Percentiles rank a stretch among this genome's conserved stretches.
phyloP scores from a whole-genome alignment of 2,329 filamentous ascomycete species.

The Plenodomus lindquistii region DNA sequence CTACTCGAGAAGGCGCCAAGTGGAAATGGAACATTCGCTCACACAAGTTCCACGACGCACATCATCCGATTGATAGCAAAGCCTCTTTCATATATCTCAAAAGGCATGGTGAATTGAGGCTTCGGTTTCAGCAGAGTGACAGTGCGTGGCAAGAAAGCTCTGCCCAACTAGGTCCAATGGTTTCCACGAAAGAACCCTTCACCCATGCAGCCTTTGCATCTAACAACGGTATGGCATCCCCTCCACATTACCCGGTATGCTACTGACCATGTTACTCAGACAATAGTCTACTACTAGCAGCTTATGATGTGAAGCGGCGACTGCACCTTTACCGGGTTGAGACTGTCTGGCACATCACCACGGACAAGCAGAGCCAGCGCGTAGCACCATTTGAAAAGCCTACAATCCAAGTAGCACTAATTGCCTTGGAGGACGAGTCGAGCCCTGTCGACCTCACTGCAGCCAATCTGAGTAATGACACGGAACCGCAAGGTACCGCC shows the following conservation, averaged over 20 bases:
- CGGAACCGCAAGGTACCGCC: conserved; percentile 28
- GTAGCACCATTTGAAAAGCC: conserved; percentile 46
- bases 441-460: conserved; percentile 30
- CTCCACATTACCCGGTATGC: background rate
- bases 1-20: conserved; percentile 46
- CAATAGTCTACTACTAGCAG: conserved; percentile 63
- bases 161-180: conserved; percentile 74
- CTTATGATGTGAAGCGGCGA: conserved; percentile 71
- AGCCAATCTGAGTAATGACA: conserved; percentile 26
- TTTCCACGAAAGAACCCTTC: conserved; percentile 59
- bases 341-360: conserved; percentile 71
- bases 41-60: conserved; percentile 69
- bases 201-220: conserved; percentile 54
- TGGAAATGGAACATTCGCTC: conserved; percentile 74
- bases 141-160: conserved; percentile 71
- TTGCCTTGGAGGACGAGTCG: conserved; percentile 38
- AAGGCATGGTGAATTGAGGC: conserved; percentile 70
- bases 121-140: conserved; percentile 78
- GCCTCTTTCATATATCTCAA: conserved; percentile 79
- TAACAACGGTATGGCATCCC: conserved; percentile 70
- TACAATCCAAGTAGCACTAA: conserved; percentile 31
- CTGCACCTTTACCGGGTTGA: conserved; percentile 74
- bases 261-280: conserved; percentile 28
- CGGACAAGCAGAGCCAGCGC: conserved; percentile 59
- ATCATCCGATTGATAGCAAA: conserved; percentile 71